These are phyloP conservation scores for Lipomyces mesembrius DNA, from an alignment of 805 yeast genomes.

Conservation along the genomic window DNA sequence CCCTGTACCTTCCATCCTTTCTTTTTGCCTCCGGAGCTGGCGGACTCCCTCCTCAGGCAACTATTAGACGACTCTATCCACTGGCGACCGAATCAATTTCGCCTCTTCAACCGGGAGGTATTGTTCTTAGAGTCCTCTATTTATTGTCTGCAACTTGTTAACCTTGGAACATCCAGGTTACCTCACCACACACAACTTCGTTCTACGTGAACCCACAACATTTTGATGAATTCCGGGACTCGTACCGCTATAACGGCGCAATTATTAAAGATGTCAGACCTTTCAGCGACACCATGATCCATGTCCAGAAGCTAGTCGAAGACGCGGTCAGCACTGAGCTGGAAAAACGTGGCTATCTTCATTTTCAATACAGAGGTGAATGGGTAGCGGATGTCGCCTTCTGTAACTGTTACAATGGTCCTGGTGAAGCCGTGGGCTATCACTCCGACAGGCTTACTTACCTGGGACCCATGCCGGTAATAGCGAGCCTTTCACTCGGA, in stretches of 20 bases:
- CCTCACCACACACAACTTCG: constrained; percentile 60
- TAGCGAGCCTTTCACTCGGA: constrained; percentile 73
- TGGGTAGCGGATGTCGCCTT: constrained; percentile 64
- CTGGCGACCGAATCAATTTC: constrained; percentile 56
- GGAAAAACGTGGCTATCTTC: constrained; percentile 44
- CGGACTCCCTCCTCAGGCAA: constrained; percentile 52
- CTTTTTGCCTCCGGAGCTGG: constrained; percentile 57
- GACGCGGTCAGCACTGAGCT: constrained; percentile 50
- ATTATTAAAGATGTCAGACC: constrained; percentile 40
- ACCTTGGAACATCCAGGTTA: constrained; percentile 46
- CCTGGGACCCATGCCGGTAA: constrained; percentile 71
- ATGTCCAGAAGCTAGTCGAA: constrained; percentile 50
- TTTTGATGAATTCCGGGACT: constrained; percentile 31
- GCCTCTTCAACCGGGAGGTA: constrained; percentile 60
- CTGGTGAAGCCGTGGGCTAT: constrained; percentile 64
- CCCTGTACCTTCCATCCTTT: constrained; percentile 58
- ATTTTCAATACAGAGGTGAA: constrained; percentile 48
- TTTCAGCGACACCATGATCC: constrained; percentile 51
- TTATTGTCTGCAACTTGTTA: not conserved
- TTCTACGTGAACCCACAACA: constrained; percentile 45
- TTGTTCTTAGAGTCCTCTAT: not conserved
- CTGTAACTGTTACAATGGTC: constrained; percentile 59
- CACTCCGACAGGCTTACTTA: constrained; percentile 76
- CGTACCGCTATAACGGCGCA: constrained; percentile 50
- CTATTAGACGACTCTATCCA: constrained; percentile 50